phyloP scores from a whole-genome alignment of 1,284 basidiomycete species.

The Inonotus obliquus region DNA sequence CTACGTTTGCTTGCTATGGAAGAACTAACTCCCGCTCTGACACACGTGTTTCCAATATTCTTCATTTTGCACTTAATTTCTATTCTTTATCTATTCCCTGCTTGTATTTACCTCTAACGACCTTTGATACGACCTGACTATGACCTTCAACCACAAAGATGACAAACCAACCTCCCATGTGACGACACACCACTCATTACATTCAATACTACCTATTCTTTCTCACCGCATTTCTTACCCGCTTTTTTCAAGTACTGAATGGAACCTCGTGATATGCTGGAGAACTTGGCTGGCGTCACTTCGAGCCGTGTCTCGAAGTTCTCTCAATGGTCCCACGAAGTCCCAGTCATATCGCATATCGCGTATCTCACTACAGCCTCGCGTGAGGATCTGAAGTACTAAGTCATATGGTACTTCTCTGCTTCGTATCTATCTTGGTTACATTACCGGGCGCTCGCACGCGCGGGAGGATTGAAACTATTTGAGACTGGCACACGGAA shows the following conservation, averaged over 20 bases:
- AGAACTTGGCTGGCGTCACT: background rate
- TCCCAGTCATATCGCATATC: background rate
- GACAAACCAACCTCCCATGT: no score
- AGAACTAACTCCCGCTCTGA: background rate
- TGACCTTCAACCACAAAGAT: no score
- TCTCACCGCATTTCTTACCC: background rate
- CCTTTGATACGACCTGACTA: background rate
- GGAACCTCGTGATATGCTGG: background rate
- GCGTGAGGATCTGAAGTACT: no score
- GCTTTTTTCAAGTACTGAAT: background rate
- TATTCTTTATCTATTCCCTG: background rate
- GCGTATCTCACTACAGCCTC: no score
- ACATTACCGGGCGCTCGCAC: no score
- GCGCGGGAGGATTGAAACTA: no score
- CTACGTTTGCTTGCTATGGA: background rate
- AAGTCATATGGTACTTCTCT: background rate
- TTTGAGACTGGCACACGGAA: background rate
- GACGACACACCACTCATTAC: no score
- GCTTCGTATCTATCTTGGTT: no score
- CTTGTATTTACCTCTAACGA: background rate
- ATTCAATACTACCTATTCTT: no score
- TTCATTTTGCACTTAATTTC: background rate
- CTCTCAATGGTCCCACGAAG: background rate
- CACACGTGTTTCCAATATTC: background rate
- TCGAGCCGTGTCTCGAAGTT: background rate